These are phyloP conservation scores for Colletotrichum gigasporum DNA, from an alignment of 2,329 filamentous ascomycete genomes.

Conservation along the genomic window DNA sequence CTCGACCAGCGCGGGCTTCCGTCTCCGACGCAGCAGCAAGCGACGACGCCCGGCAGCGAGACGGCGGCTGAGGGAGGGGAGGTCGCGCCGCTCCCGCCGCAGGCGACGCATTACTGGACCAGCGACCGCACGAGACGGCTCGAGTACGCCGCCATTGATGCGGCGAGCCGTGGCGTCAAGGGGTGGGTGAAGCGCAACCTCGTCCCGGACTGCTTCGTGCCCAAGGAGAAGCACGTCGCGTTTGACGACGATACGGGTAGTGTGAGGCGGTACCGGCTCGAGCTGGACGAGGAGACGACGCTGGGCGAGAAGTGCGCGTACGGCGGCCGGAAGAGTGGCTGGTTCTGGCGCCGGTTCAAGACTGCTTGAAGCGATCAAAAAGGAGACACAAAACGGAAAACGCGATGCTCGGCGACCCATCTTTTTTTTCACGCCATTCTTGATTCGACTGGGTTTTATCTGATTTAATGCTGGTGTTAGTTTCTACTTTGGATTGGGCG, in stretches of 20 bases:
- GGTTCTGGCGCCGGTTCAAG: conserved; percentile 26
- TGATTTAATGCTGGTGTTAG: conserved; percentile 14
- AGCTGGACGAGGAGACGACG: conserved; percentile 46
- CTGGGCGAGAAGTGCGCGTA: conserved; percentile 20
- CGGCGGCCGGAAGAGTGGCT: background rate
- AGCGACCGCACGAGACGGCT: conserved; percentile 69
- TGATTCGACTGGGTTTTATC: background rate
- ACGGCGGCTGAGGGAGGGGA: conserved; percentile 32
- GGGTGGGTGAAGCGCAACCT: conserved; percentile 68
- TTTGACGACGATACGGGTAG: conserved; percentile 73
- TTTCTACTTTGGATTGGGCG: background rate
- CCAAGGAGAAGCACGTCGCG: conserved; percentile 57
- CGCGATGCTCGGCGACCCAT: background rate
- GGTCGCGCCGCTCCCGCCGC: conserved; percentile 53
- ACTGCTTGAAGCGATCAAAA: conserved; percentile 4
- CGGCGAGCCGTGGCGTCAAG: conserved; percentile 66
- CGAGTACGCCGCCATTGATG: conserved; percentile 74
- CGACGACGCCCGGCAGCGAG: too few relatives aligned
- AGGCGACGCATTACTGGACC: conserved; percentile 74
- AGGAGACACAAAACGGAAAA: background rate
- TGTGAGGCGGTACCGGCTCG: conserved; percentile 69
- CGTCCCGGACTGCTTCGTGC: conserved; percentile 69
- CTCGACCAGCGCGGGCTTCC: conserved; percentile 29
- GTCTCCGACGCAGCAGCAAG: conserved; percentile 7
- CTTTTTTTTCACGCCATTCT: background rate